phyloP scores from a whole-genome alignment of 228 moss, liverwort and hornwort species.

The Sphagnum fallax region DNA sequence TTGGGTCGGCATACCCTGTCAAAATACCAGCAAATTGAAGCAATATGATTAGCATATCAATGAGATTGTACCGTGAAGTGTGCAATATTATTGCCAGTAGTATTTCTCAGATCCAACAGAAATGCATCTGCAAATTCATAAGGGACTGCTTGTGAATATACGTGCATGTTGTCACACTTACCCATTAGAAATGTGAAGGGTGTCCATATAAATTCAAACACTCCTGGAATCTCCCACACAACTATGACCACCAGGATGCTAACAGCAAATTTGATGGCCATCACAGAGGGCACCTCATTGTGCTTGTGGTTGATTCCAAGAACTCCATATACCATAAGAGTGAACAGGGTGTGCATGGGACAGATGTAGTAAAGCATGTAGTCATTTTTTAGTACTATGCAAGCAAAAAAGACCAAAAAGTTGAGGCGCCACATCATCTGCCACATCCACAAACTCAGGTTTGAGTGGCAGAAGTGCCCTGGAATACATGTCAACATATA shows the following conservation, averaged over 20 bases:
- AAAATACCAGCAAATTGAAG: not conserved
- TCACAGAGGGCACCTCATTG: conserved; percentile 86
- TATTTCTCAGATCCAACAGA: not conserved
- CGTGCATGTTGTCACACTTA: conserved; percentile 8
- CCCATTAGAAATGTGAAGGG: conserved; percentile 84
- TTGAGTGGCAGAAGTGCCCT: not conserved
- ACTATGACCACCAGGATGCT: conserved; percentile 49
- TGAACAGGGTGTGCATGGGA: conserved; percentile 99
- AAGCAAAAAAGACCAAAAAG: conserved; percentile 84
- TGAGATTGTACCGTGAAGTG: not conserved
- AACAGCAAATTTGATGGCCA: conserved; percentile 57
- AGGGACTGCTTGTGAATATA: too few species aligned
- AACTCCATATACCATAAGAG: conserved; percentile 84
- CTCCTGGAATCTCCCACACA: conserved; percentile 93
- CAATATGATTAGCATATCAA: not conserved
- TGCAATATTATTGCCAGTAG: not conserved
- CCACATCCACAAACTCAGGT: not conserved
- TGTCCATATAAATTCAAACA: conserved; percentile 79
- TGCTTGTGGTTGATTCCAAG: conserved; percentile 82
- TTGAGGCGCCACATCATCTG: conserved; percentile 99
- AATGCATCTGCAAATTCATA: too few species aligned
- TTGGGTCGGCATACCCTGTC: conserved; percentile 72
- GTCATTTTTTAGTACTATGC: conserved; percentile 83
- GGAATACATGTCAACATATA: not conserved
- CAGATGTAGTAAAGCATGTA: conserved; percentile 99